These are phyloP conservation scores for Dactylorhiza incarnata DNA, from an alignment of 106 monocot species.

Conservation along the genomic window DNA sequence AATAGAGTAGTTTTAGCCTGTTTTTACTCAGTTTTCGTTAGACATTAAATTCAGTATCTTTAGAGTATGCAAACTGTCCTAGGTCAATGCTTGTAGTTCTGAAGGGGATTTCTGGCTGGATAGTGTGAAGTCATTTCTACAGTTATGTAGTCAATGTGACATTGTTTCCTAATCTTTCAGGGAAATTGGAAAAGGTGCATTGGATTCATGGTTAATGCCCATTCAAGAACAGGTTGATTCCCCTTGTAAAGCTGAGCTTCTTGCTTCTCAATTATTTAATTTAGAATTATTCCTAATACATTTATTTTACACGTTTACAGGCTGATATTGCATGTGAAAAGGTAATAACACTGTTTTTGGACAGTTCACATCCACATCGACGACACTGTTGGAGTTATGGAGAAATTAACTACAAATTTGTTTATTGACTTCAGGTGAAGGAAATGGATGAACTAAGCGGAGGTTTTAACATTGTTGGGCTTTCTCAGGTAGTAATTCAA, in stretches of 20 bases:
- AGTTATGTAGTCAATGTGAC: background rate
- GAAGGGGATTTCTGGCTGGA: background rate
- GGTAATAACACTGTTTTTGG: constrained; percentile 29
- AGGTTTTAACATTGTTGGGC: constrained; percentile 89
- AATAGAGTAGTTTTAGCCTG: background rate
- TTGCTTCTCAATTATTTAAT: background rate
- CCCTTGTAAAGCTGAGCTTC: background rate
- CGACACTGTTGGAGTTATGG: background rate
- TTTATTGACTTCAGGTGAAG: constrained; percentile 45
- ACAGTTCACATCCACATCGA: background rate
- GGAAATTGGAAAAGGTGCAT: constrained; percentile 74
- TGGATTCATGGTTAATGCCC: constrained; percentile 80
- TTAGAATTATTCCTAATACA: background rate
- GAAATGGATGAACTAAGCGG: constrained; percentile 60
- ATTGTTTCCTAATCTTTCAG: constrained; percentile 18
- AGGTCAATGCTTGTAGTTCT: background rate
- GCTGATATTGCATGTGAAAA: constrained; percentile 54
- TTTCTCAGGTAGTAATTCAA: constrained; percentile 64
- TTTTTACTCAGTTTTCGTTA: background rate
- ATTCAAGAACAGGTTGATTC: constrained; percentile 62
- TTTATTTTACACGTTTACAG: constrained; percentile 29
- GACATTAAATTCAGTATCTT: background rate
- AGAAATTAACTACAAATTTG: background rate
- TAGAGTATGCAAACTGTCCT: background rate
- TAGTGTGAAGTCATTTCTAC: background rate